These are phyloP conservation scores for Sungouiella blattae DNA, from an alignment of 805 yeast species.

Conservation along the genomic window DNA sequence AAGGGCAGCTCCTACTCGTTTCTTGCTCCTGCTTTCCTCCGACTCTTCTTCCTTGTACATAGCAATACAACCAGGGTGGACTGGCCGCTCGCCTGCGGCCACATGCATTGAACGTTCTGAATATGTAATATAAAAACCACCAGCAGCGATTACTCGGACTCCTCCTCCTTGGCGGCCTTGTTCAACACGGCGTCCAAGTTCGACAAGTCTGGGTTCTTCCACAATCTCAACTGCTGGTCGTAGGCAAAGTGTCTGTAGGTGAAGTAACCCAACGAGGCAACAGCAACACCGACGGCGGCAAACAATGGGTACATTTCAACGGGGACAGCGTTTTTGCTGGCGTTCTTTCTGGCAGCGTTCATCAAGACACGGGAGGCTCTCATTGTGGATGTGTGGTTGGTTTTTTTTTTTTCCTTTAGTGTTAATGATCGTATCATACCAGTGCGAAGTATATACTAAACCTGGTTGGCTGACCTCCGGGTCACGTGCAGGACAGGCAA, in stretches of 20 bases:
- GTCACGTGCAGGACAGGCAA: no score
- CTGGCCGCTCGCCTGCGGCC: no score
- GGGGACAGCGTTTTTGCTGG: slow-evolving; percentile 23
- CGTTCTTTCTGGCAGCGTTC: slow-evolving; percentile 34
- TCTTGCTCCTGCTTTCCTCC: no score
- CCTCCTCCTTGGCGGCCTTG: slow-evolving; percentile 28
- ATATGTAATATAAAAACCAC: not conserved
- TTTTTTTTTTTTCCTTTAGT: slow-evolving; percentile 1
- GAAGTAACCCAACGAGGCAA: slow-evolving; percentile 36
- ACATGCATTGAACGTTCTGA: not conserved
- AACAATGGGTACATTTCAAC: slow-evolving; percentile 47
- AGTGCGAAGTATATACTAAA: slow-evolving; percentile 8
- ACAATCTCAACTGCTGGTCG: slow-evolving; percentile 44
- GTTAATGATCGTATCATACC: slow-evolving; percentile 6
- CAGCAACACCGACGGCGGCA: slow-evolving; percentile 42
- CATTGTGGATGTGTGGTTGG: slow-evolving; percentile 21
- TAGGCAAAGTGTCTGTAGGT: slow-evolving; percentile 47
- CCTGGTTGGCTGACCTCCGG: slow-evolving; percentile 15
- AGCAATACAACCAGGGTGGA: not conserved
- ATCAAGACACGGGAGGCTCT: slow-evolving; percentile 38
- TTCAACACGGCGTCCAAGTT: slow-evolving; percentile 40
- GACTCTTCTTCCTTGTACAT: not conserved
- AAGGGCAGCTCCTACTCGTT: no score
- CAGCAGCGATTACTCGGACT: slow-evolving; percentile 8
- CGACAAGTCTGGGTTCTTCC: slow-evolving; percentile 45